Conservation (phyloP, 2,329 filamentous ascomycete species). For the Aspergillus novofumigatus region DNA sequence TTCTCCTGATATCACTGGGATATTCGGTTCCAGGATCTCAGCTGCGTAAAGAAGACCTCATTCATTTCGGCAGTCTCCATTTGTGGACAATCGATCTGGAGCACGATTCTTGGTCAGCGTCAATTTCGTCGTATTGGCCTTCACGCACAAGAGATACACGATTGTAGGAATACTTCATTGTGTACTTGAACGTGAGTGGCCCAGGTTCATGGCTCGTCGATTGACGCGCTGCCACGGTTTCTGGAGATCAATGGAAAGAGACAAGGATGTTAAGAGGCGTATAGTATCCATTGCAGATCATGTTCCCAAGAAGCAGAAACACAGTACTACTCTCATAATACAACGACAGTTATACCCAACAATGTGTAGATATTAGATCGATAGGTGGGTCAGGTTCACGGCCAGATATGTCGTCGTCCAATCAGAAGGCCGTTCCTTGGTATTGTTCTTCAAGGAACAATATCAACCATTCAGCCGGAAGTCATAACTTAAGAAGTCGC, state of each 20-base stretch:
- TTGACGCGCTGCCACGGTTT: background rate
- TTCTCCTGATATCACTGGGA: background rate
- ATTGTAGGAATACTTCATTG: no score
- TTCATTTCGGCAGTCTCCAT: background rate
- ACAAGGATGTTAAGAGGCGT: background rate
- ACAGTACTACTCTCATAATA: background rate
- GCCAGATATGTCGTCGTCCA: background rate
- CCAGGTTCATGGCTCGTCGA: background rate
- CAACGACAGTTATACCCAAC: background rate
- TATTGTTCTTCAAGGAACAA: constrained; percentile 19
- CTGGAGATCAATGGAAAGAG: background rate
- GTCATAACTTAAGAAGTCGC: background rate
- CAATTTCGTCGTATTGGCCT: background rate
- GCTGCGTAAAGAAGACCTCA: background rate
- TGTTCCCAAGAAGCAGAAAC: background rate
- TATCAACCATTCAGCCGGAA: constrained; percentile 3
- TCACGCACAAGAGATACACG: no score
- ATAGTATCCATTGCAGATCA: background rate
- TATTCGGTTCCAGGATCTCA: background rate
- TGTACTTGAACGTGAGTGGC: background rate
- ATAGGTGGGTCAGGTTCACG: background rate
- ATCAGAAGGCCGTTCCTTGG: background rate
- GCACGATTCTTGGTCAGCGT: background rate
- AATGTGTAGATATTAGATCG: background rate
- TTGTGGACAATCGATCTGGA: background rate